These are phyloP conservation scores for Neurospora hispaniola DNA, from an alignment of 495 filamentous ascomycete genomes.

Conservation along the genomic window DNA sequence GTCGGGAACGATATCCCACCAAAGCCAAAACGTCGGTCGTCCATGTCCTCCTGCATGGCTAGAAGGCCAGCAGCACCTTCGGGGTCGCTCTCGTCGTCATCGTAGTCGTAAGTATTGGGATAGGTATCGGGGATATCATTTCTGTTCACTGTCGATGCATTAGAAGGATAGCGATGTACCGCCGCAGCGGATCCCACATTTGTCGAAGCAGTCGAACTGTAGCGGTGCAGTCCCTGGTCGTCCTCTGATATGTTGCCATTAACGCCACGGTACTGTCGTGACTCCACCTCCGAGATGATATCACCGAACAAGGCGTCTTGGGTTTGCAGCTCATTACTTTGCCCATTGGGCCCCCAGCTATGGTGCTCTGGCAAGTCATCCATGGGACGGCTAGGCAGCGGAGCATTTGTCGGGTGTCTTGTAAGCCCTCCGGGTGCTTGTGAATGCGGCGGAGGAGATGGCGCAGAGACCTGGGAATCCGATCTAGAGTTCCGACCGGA, in stretches of 20 bases:
- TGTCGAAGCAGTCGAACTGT: slow-evolving; percentile 41
- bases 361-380: slow-evolving; percentile 31
- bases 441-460: slow-evolving; percentile 28
- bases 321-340: slow-evolving; percentile 23
- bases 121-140: slow-evolving; percentile 24
- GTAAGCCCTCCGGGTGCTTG: slow-evolving; percentile 24
- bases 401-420: slow-evolving; percentile 45
- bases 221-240: slow-evolving; percentile 34
- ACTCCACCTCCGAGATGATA: slow-evolving; percentile 39
- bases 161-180: slow-evolving; percentile 35
- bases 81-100: slow-evolving; percentile 68
- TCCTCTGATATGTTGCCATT: slow-evolving; percentile 33
- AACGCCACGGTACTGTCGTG: slow-evolving; percentile 18
- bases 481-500: slow-evolving; percentile 30
- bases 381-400: slow-evolving; percentile 42
- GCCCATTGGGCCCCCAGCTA: slow-evolving; percentile 25
- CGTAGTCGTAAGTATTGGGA: slow-evolving; percentile 21
- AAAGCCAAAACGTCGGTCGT: slow-evolving; percentile 56
- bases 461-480: slow-evolving; percentile 32
- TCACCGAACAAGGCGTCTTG: slow-evolving; percentile 45
- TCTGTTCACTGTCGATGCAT: slow-evolving; percentile 36
- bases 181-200: slow-evolving; percentile 13
- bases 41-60: slow-evolving; percentile 76
- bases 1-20: slow-evolving; percentile 22
- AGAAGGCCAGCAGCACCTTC: slow-evolving; percentile 80